A percentile compares a stretch with the other conserved stretches of the same genome.
phyloP scores from a whole-genome alignment of 148 eudicot species.

The Euryodendron excelsum region DNA sequence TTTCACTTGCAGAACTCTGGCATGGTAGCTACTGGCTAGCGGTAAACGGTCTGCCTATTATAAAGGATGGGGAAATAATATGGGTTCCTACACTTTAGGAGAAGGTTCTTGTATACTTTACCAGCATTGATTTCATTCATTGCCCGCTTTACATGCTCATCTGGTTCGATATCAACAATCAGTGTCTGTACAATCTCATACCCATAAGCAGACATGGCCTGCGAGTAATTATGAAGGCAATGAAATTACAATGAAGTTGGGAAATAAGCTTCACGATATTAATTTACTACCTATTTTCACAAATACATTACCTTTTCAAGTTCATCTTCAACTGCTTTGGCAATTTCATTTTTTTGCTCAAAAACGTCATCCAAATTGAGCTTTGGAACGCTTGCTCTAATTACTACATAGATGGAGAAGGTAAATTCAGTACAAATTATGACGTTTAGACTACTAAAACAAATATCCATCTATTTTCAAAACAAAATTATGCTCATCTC shows the following conservation, averaged over 20 bases:
- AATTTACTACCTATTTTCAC: not conserved
- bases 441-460: not conserved
- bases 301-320: conserved; percentile 21
- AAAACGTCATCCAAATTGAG: conserved; percentile 21
- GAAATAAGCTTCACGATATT: not conserved
- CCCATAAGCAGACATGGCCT: too few species aligned
- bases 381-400: conserved; percentile 23
- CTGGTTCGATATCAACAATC: too few species aligned
- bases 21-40: not conserved
- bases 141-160: too few species aligned
- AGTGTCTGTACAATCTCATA: too few species aligned
- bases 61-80: not conserved
- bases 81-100: not conserved
- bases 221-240: not conserved
- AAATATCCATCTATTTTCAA: not conserved
- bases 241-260: not conserved
- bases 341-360: conserved; percentile 28
- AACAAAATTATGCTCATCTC: not conserved
- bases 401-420: conserved; percentile 7
- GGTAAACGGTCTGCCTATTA: not conserved
- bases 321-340: conserved; percentile 25
- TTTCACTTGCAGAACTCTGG: not conserved
- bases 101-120: not conserved
- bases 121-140: too few species aligned
- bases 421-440: not conserved